phyloP scores from a whole-genome alignment of 2,329 filamentous ascomycete species.

The Beauveria asiatica region DNA sequence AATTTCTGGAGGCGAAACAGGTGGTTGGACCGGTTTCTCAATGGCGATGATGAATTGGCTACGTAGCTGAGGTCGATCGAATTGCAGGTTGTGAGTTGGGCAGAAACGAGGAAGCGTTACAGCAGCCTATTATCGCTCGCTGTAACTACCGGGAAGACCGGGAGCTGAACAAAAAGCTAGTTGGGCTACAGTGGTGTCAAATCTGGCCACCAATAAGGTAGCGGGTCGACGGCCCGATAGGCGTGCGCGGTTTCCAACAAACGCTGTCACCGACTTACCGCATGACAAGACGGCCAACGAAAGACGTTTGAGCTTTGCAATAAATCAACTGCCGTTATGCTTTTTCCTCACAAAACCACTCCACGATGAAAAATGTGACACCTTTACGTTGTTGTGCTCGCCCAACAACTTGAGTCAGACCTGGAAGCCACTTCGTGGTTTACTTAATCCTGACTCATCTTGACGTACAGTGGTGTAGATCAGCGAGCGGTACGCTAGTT shows the following conservation, averaged over 20 bases:
- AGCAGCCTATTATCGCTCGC: too few species aligned
- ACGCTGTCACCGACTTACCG: too few species aligned
- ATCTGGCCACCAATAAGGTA: too few species aligned
- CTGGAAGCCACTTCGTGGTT: not conserved
- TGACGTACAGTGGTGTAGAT: not conserved
- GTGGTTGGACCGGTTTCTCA: not conserved
- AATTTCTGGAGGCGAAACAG: not conserved
- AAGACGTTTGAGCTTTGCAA: too few species aligned
- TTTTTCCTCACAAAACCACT: too few species aligned
- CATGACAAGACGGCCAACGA: too few species aligned
- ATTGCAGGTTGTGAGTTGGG: constrained; percentile 7
- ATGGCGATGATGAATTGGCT: not conserved
- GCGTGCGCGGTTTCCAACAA: too few species aligned
- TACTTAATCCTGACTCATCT: not conserved
- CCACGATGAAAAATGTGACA: not conserved
- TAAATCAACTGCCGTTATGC: too few species aligned
- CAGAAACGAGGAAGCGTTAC: not conserved
- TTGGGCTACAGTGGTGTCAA: not conserved
- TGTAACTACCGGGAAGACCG: not conserved
- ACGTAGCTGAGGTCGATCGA: not conserved
- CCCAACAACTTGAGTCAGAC: constrained; percentile 1
- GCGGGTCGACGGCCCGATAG: too few species aligned
- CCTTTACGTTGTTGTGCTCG: not conserved
- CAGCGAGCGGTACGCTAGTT: constrained; percentile 4
- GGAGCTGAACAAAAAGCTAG: not conserved